Conservation (phyloP, 2,329 filamentous ascomycete genomes). For the Ampelomyces quisqualis region DNA sequence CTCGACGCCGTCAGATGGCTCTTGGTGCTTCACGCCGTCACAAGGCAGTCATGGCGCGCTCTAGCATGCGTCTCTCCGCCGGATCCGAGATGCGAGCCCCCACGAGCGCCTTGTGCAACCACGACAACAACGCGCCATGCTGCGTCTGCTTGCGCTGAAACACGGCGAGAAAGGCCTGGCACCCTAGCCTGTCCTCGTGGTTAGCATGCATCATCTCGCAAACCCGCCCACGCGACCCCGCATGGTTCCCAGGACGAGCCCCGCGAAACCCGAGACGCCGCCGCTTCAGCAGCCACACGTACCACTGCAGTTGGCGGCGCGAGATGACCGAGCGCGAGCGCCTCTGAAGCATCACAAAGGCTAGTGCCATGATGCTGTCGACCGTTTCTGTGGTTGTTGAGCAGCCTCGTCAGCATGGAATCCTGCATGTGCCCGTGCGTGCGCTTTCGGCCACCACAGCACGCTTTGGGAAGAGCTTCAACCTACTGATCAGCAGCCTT, state of each 20-base stretch:
- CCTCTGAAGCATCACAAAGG: conserved; percentile 64
- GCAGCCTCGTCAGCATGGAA: conserved; percentile 20
- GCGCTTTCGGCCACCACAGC: not conserved
- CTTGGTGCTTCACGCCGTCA: too few relatives aligned
- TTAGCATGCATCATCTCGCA: conserved; percentile 17
- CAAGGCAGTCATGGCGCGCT: conserved; percentile 5
- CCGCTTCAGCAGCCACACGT: conserved; percentile 44
- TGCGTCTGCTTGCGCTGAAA: conserved; percentile 70
- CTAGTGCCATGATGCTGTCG: conserved; percentile 63
- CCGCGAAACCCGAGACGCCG: conserved; percentile 26
- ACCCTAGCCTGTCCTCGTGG: conserved; percentile 59
- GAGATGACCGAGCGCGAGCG: conserved; percentile 54
- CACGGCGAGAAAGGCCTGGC: conserved; percentile 68
- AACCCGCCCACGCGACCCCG: conserved; percentile 15
- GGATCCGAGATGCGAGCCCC: conserved; percentile 36
- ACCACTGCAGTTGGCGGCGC: conserved; percentile 63
- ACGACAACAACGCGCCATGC: conserved; percentile 64
- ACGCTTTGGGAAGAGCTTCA: conserved; percentile 6
- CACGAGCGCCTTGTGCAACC: conserved; percentile 56
- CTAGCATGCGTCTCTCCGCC: conserved; percentile 12
- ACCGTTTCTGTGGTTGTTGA: conserved; percentile 58
- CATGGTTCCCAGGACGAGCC: conserved; percentile 19
- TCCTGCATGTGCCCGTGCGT: conserved; percentile 8
- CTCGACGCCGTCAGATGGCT: conserved; percentile 7
- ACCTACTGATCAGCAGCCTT: conserved; percentile 61